Evolutionary conservation across 106 monocot genomes (phyloP).

Genomic region (Dendrobium huoshanense): DNA sequence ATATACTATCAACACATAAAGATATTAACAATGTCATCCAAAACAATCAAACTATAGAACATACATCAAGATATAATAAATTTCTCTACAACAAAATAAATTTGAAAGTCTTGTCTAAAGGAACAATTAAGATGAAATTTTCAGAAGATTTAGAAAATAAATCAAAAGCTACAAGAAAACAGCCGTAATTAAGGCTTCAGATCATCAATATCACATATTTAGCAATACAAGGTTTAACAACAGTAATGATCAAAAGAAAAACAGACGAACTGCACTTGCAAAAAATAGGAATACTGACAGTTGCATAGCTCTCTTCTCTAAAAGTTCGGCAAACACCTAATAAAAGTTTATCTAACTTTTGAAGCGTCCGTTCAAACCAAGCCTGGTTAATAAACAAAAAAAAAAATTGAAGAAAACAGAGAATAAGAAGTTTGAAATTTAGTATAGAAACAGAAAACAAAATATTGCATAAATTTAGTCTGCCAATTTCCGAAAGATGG

Average conservation of each 20-base stretch:
- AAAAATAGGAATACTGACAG: constrained; percentile 59
- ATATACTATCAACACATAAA: no score
- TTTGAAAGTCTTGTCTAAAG: not conserved
- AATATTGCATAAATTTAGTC: not conserved
- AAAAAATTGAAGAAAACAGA: not conserved
- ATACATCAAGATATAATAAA: not conserved
- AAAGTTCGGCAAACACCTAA: constrained; percentile 86
- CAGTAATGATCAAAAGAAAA: constrained; percentile 5
- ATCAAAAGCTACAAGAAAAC: not conserved
- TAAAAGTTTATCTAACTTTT: constrained; percentile 86
- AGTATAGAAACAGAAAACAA: not conserved
- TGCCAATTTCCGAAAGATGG: not conserved
- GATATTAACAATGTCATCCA: no score
- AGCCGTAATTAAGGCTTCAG: not conserved
- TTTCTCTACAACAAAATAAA: not conserved
- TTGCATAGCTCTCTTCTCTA: constrained; percentile 72
- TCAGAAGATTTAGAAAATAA: not conserved
- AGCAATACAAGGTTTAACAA: not conserved
- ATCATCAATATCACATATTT: not conserved
- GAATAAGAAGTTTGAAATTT: not conserved
- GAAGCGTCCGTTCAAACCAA: constrained; percentile 85
- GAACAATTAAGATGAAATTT: not conserved
- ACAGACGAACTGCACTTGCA: constrained; percentile 14
- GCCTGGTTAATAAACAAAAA: constrained; percentile 26
- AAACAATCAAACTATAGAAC: not conserved